Conservation (phyloP, 2,329 filamentous ascomycete genomes). For the Aotearoamyces nothofagi region DNA sequence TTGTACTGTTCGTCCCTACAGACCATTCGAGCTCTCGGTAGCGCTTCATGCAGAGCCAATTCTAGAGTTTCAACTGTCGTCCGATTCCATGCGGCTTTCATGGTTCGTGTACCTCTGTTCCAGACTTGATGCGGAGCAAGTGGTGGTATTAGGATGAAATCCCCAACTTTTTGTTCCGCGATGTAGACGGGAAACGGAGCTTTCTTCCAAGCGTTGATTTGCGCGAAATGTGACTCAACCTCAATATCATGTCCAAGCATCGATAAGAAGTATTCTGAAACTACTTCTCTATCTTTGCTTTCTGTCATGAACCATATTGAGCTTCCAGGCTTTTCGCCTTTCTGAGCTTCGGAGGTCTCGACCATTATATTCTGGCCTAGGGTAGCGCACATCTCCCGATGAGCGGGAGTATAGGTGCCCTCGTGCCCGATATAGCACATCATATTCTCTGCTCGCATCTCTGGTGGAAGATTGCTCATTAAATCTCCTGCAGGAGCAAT, state of each 20-base stretch:
- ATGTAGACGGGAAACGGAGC: conserved; percentile 88
- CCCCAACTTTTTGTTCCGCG: conserved; percentile 78
- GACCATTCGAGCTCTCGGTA: conserved; percentile 78
- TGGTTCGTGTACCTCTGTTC: conserved; percentile 89
- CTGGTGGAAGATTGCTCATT: conserved; percentile 78
- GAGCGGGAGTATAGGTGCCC: conserved; percentile 88
- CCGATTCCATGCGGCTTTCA: conserved; percentile 97
- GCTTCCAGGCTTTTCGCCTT: conserved; percentile 69
- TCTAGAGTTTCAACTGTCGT: conserved; percentile 86
- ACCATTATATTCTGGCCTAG: conserved; percentile 98
- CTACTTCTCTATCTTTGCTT: conserved; percentile 76
- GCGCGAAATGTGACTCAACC: conserved; percentile 92
- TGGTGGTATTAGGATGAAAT: conserved; percentile 87
- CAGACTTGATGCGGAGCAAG: conserved; percentile 94
- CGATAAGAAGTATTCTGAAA: conserved; percentile 87
- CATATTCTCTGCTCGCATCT: conserved; percentile 88
- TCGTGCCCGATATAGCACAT: conserved; percentile 99
- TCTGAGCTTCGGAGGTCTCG: conserved; percentile 59
- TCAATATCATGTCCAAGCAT: conserved; percentile 92
- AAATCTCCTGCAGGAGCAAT: conserved; percentile 66
- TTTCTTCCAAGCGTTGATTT: conserved; percentile 88
- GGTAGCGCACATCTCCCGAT: conserved; percentile 95
- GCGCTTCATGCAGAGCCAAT: conserved; percentile 69
- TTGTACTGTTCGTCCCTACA: conserved; percentile 98
- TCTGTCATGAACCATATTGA: conserved; percentile 99